A percentile compares a stretch with the other conserved stretches of the same genome.
These are phyloP conservation scores for Acaromyces ingoldii DNA, from an alignment of 1,284 basidiomycete species.

Conservation along the genomic window DNA sequence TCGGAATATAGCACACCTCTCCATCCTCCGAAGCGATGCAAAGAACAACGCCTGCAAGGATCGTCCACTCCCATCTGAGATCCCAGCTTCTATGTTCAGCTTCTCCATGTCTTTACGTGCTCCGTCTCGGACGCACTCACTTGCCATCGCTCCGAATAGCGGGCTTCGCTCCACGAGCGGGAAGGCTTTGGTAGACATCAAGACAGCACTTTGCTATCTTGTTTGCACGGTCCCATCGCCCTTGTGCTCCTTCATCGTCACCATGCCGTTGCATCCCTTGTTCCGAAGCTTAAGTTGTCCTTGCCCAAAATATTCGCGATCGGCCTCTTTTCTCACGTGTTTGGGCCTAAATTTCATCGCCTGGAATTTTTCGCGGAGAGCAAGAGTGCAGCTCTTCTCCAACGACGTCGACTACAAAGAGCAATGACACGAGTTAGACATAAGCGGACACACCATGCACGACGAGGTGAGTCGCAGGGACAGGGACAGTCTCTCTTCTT, in stretches of 20 bases:
- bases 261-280: too few species aligned
- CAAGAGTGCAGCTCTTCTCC: too few species aligned
- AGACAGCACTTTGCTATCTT: constrained; percentile 14
- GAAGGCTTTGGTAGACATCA: constrained; percentile 13
- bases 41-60: constrained; percentile 25
- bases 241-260: too few species aligned
- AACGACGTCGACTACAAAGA: too few species aligned
- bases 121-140: too few species aligned
- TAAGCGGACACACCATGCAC: constrained; percentile 49
- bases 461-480: constrained; percentile 23
- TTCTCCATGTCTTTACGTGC: not conserved
- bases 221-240: too few species aligned
- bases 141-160: constrained; percentile 16
- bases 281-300: too few species aligned
- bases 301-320: too few species aligned
- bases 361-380: too few species aligned
- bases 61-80: constrained; percentile 27
- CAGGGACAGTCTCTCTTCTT: not conserved
- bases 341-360: too few species aligned
- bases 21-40: not conserved
- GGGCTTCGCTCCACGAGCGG: constrained; percentile 26
- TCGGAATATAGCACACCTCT: constrained; percentile 59
- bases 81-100: not conserved
- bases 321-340: too few species aligned
- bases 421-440: constrained; percentile 44